phyloP scores from a whole-genome alignment of 805 yeast species.

The Starmerella cellae region DNA sequence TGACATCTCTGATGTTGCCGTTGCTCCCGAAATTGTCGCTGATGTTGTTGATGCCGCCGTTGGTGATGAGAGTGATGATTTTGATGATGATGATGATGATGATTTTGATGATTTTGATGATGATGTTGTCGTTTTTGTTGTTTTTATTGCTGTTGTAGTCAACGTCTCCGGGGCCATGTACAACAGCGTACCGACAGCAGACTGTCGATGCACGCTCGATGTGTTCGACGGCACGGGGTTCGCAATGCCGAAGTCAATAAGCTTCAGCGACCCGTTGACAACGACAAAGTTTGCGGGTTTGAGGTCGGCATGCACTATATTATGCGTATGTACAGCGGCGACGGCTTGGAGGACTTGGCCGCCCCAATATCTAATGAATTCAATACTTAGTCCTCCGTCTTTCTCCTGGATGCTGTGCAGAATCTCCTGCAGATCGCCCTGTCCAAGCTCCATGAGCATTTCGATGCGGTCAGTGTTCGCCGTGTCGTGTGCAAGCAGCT shows the following conservation, averaged over 20 bases:
- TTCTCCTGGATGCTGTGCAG: slow-evolving; percentile 41
- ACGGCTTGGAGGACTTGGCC: slow-evolving; percentile 76
- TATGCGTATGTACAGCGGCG: slow-evolving; percentile 74
- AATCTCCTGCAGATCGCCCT: slow-evolving; percentile 74
- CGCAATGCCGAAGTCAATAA: slow-evolving; percentile 87
- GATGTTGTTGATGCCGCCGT: too few relatives aligned
- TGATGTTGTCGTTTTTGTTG: too few relatives aligned
- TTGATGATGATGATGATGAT: too few relatives aligned
- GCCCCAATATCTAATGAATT: slow-evolving; percentile 76
- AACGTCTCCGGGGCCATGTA: slow-evolving; percentile 98
- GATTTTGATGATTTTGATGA: too few relatives aligned
- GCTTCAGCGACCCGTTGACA: slow-evolving; percentile 70
- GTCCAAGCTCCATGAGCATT: slow-evolving; percentile 91
- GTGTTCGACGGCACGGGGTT: slow-evolving; percentile 89
- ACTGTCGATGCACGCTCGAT: slow-evolving; percentile 73
- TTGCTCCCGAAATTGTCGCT: too few relatives aligned
- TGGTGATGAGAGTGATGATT: too few relatives aligned
- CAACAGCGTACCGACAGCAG: slow-evolving; percentile 89
- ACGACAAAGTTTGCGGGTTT: slow-evolving; percentile 88
- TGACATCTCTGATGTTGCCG: neutral
- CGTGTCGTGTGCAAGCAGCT: slow-evolving; percentile 60
- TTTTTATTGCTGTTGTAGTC: neutral
- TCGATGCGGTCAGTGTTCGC: slow-evolving; percentile 39
- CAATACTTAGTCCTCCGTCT: slow-evolving; percentile 41
- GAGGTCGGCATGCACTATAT: slow-evolving; percentile 82